A percentile compares a stretch with the other conserved stretches of the same genome.
Evolutionary conservation across 768 basidiomycete species (phyloP).

Genomic region (Suillus clintonianus): DNA sequence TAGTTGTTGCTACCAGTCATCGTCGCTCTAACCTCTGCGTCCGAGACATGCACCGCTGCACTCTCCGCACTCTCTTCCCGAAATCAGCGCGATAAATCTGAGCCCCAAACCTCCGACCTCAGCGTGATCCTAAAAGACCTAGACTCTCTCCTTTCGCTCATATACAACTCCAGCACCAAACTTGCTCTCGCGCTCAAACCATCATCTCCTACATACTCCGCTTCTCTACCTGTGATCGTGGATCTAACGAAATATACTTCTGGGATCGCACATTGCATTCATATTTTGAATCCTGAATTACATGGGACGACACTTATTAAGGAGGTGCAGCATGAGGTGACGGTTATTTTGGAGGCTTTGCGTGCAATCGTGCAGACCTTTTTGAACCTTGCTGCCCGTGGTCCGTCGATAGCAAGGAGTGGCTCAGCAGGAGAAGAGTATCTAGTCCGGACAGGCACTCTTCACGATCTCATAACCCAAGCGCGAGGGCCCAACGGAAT

Average conservation of each 20-base stretch:
- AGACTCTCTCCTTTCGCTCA: slow-evolving; percentile 54
- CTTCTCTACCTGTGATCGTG: slow-evolving; percentile 51
- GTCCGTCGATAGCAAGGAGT: slow-evolving; percentile 16
- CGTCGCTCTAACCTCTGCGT: slow-evolving; percentile 11
- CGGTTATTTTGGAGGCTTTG: slow-evolving; percentile 46
- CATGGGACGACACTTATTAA: slow-evolving; percentile 51
- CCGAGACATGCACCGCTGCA: slow-evolving; percentile 23
- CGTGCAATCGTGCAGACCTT: slow-evolving; percentile 46
- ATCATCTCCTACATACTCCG: slow-evolving; percentile 50
- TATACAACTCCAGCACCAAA: slow-evolving; percentile 61
- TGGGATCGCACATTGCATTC: slow-evolving; percentile 51
- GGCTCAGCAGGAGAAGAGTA: slow-evolving; percentile 45
- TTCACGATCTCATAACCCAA: slow-evolving; percentile 61
- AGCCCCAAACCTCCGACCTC: slow-evolving; percentile 26
- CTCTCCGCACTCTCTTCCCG: slow-evolving; percentile 7
- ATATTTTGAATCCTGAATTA: slow-evolving; percentile 38
- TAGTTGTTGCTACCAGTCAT: slow-evolving; percentile 10
- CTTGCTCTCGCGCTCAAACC: slow-evolving; percentile 65
- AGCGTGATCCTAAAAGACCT: slow-evolving; percentile 54
- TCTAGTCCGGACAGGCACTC: slow-evolving; percentile 55
- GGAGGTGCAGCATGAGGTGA: slow-evolving; percentile 43
- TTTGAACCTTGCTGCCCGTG: slow-evolving; percentile 33
- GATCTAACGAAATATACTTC: slow-evolving; percentile 53
- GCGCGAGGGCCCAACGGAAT: slow-evolving; percentile 50
- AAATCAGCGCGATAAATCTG: neutral